Conservation (phyloP, 768 basidiomycete genomes). For the Astraeus odoratus region DNA sequence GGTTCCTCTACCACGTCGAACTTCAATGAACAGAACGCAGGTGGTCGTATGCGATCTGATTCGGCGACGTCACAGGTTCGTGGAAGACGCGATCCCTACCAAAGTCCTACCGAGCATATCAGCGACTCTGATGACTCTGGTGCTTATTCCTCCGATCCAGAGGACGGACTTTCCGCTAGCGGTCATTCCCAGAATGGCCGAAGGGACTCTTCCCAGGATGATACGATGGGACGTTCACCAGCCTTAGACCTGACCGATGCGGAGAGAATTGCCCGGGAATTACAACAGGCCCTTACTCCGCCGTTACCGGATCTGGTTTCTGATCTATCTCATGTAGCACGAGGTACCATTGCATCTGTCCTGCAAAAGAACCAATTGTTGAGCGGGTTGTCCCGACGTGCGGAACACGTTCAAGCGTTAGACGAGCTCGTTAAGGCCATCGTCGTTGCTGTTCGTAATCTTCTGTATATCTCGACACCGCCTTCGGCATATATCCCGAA, state of each 20-base stretch:
- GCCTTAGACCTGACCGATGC: constrained; percentile 51
- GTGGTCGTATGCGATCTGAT: constrained; percentile 26
- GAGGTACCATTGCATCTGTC: constrained; percentile 56
- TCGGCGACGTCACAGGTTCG: constrained; percentile 28
- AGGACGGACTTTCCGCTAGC: constrained; percentile 24
- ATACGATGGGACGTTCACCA: constrained; percentile 13
- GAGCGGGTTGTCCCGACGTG: constrained; percentile 35
- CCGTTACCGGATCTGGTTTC: constrained; percentile 51
- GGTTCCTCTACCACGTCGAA: constrained; percentile 27
- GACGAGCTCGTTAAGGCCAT: constrained; percentile 56
- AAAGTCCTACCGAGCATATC: constrained; percentile 34
- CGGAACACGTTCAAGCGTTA: constrained; percentile 52
- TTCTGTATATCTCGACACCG: constrained; percentile 61
- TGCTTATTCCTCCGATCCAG: constrained; percentile 28
- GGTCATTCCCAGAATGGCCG: constrained; percentile 25
- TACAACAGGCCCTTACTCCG: constrained; percentile 55
- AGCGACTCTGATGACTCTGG: constrained; percentile 82
- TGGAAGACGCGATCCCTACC: constrained; percentile 21
- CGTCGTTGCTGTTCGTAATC: constrained; percentile 68
- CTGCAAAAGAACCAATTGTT: constrained; percentile 50
- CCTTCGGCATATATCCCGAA: constrained; percentile 56
- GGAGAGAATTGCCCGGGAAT: constrained; percentile 57
- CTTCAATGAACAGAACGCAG: constrained; percentile 16
- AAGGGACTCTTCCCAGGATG: constrained; percentile 12
- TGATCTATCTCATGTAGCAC: constrained; percentile 53